Evolutionary conservation across 2,329 filamentous ascomycete species (phyloP).

Genomic region (Fusarium sp.): DNA sequence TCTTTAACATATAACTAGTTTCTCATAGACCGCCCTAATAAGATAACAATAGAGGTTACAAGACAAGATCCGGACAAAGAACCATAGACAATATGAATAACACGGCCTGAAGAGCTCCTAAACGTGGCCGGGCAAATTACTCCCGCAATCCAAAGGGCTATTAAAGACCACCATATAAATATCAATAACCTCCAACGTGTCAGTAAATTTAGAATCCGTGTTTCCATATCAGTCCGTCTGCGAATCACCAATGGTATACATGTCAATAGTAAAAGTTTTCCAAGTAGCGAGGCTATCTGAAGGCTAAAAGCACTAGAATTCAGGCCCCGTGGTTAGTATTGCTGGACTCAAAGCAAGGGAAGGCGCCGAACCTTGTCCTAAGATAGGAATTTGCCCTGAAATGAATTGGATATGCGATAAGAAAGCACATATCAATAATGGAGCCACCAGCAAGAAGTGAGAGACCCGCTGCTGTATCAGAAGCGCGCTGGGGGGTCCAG

Average conservation of each 20-base stretch:
- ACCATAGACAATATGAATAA: too few species aligned
- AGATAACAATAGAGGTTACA: too few species aligned
- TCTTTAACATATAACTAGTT: too few species aligned
- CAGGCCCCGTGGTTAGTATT: background rate
- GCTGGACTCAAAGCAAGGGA: background rate
- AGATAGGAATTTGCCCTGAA: background rate
- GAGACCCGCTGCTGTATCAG: background rate
- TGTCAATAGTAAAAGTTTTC: background rate
- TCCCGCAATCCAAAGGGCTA: background rate
- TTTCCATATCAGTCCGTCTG: background rate
- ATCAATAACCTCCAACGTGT: background rate
- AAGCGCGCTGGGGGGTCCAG: background rate
- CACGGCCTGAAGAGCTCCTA: background rate
- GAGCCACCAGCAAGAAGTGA: background rate
- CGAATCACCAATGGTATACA: background rate
- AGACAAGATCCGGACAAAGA: too few species aligned
- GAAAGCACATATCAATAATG: background rate
- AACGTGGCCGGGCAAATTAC: background rate
- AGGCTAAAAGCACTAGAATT: background rate
- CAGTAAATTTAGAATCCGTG: background rate
- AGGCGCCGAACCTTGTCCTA: background rate
- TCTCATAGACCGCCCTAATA: too few species aligned
- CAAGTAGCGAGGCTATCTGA: background rate
- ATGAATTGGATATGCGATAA: background rate
- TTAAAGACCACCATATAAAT: background rate